A percentile compares a stretch with the other conserved stretches of the same genome.
These are phyloP conservation scores for Hippophae gyantsensis DNA, from an alignment of 306 rosid species.

Conservation along the genomic window DNA sequence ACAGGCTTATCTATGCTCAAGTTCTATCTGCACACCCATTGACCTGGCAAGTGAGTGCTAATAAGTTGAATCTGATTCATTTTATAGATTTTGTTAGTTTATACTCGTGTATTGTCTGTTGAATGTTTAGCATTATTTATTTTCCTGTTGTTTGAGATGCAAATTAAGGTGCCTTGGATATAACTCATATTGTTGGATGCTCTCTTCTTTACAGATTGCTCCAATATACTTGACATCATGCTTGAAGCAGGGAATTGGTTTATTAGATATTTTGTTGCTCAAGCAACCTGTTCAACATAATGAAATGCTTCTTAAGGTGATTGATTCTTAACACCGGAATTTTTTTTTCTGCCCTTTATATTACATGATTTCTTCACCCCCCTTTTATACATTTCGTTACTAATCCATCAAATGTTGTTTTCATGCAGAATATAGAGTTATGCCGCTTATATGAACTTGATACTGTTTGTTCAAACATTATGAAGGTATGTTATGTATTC, in stretches of 20 bases:
- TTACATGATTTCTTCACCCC: constrained; percentile 8
- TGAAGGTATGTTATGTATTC: constrained; percentile 49
- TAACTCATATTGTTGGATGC: constrained; percentile 22
- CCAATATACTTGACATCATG: constrained; percentile 91
- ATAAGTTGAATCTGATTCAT: constrained; percentile 10
- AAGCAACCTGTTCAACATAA: constrained; percentile 70
- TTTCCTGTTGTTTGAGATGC: too few species aligned
- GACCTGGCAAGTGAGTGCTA: constrained; percentile 89
- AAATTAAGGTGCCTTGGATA: constrained; percentile 1
- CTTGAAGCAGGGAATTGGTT: constrained; percentile 85
- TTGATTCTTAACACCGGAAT: constrained; percentile 10
- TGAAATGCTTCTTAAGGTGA: constrained; percentile 70
- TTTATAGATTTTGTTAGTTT: constrained; percentile 10
- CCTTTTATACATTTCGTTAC: constrained; percentile 17
- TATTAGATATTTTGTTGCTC: constrained; percentile 63
- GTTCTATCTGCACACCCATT: constrained; percentile 73
- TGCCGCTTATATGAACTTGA: constrained; percentile 79
- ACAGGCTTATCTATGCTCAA: constrained; percentile 87
- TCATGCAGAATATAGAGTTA: constrained; percentile 75
- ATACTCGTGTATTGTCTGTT: too few species aligned
- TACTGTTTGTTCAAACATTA: constrained; percentile 56
- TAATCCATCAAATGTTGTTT: constrained; percentile 13
- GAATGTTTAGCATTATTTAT: too few species aligned
- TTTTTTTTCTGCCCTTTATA: constrained; percentile 1
- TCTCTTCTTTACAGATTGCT: constrained; percentile 63